phyloP scores from a whole-genome alignment of 768 basidiomycete genomes.

The Leucocoprinus leucothites region DNA sequence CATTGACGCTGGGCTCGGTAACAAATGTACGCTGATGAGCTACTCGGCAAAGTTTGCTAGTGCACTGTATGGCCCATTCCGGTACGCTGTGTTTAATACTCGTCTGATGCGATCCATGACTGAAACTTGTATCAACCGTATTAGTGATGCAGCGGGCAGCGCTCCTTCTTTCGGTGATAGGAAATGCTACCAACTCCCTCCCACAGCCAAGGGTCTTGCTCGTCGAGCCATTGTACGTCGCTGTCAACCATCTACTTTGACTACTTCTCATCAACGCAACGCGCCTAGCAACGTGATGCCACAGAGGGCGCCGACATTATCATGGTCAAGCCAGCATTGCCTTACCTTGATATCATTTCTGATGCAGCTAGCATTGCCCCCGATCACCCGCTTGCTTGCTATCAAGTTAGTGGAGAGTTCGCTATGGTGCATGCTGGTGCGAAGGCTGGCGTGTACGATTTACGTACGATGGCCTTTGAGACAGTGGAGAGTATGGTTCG shows the following conservation, averaged over 20 bases:
- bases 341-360: slow-evolving; percentile 94
- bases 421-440: slow-evolving; percentile 98
- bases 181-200: slow-evolving; percentile 98
- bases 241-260: background rate
- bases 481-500: slow-evolving; percentile 87
- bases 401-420: slow-evolving; percentile 97
- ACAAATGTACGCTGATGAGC: slow-evolving; percentile 90
- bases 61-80: slow-evolving; percentile 92
- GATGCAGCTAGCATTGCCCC: slow-evolving; percentile 80
- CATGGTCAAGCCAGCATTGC: slow-evolving; percentile 97
- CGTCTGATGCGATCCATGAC: background rate
- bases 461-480: slow-evolving; percentile 94
- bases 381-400: slow-evolving; percentile 92
- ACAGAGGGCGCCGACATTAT: slow-evolving; percentile 95
- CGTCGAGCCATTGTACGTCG: slow-evolving; percentile 83
- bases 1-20: slow-evolving; percentile 81
- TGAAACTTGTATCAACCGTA: slow-evolving; percentile 1
- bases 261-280: slow-evolving; percentile 4
- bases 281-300: slow-evolving; percentile 74
- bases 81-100: slow-evolving; percentile 40
- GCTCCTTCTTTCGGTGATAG: slow-evolving; percentile 93
- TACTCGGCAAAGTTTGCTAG: slow-evolving; percentile 99
- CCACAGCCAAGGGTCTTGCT: slow-evolving; percentile 83
- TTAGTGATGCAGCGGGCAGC: slow-evolving; percentile 95
- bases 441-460: slow-evolving; percentile 86